A percentile compares a stretch with the other conserved stretches of the same genome.
Evolutionary conservation across 306 rosid species (phyloP).

Genomic region (Betula pendula): DNA sequence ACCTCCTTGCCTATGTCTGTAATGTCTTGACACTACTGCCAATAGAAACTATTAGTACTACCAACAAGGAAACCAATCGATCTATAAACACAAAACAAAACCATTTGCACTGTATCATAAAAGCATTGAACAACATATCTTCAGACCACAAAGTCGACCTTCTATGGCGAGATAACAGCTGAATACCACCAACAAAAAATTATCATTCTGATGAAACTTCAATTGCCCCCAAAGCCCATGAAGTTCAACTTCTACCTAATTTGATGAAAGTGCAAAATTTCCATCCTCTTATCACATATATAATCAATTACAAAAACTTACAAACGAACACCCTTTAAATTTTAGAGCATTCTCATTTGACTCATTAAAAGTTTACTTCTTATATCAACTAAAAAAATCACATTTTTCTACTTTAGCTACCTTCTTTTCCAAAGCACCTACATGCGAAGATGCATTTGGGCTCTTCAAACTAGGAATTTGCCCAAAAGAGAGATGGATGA

Average conservation of each 20-base stretch:
- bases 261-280: neutral
- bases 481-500: no score
- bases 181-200: neutral
- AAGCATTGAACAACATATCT: neutral
- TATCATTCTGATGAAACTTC: neutral
- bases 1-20: neutral
- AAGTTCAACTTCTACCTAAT: neutral
- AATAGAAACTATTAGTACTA: neutral
- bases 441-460: no score
- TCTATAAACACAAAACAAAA: neutral
- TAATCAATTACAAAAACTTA: no score
- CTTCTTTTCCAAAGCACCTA: no score
- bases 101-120: neutral
- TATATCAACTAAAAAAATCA: no score
- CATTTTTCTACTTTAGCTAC: no score
- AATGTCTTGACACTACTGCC: neutral
- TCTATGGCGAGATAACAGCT: neutral
- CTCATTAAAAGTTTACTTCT: no score
- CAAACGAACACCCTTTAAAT: neutral
- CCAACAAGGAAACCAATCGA: neutral
- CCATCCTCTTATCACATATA: neutral
- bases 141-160: neutral
- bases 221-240: neutral
- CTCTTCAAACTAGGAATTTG: no score
- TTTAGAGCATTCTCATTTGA: no score